Evolutionary conservation across 176 grass and related monocot genomes (phyloP).

Genomic region (Oryza meyeriana): DNA sequence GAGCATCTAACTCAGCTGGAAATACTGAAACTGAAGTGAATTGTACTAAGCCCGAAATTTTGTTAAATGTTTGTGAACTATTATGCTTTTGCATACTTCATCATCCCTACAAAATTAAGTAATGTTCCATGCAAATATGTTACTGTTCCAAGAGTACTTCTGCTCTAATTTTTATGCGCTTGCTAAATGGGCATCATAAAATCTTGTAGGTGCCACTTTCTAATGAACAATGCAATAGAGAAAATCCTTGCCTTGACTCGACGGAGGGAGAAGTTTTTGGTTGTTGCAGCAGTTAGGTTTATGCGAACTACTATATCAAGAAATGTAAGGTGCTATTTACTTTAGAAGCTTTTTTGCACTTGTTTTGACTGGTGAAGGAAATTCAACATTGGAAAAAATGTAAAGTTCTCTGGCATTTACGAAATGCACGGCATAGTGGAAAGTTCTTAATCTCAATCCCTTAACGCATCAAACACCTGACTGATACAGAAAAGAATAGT

Average conservation of each 20-base stretch:
- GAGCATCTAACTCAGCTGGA: conserved; percentile 31
- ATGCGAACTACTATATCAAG: conserved; percentile 92
- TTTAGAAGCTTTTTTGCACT: neutral
- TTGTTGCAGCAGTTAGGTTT: conserved; percentile 91
- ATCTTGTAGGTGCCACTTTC: conserved; percentile 84
- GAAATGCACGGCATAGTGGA: neutral
- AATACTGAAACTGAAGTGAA: conserved; percentile 43
- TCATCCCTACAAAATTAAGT: conserved; percentile 97
- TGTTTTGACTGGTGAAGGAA: conserved; percentile 5
- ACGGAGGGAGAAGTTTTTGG: conserved; percentile 83
- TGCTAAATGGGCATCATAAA: conserved; percentile 36
- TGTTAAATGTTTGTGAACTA: conserved; percentile 92
- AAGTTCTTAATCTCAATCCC: neutral
- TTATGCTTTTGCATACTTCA: conserved; percentile 96
- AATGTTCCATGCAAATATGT: conserved; percentile 34
- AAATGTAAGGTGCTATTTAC: conserved; percentile 63
- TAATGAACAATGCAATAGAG: conserved; percentile 90
- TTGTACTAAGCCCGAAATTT: conserved; percentile 74
- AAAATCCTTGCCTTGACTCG: conserved; percentile 84
- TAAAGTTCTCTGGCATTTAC: conserved; percentile 4
- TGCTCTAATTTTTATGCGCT: conserved; percentile 20
- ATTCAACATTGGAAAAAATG: neutral
- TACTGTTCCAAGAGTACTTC: conserved; percentile 22
- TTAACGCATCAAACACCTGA: neutral
- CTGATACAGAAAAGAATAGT: neutral